Conservation (phyloP, 441 rosid species). For the Gossypium lobatum region DNA sequence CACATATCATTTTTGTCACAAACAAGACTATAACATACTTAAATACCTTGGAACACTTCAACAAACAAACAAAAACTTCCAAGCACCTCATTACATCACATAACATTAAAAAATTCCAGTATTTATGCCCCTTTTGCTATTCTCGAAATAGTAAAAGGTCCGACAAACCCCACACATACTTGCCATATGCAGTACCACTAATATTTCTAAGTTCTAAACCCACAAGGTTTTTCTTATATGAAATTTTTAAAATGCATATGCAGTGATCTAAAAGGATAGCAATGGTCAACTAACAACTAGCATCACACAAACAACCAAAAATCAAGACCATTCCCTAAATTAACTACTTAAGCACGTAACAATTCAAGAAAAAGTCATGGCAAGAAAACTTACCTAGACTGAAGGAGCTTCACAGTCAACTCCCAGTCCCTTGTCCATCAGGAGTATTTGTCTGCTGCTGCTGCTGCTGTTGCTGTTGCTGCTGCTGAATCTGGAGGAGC, state of each 20-base stretch:
- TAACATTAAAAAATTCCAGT: too few relatives aligned
- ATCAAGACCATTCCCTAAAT: conserved; percentile 1
- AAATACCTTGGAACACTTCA: too few relatives aligned
- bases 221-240: neutral
- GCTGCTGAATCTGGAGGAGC: conserved; percentile 82
- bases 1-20: too few relatives aligned
- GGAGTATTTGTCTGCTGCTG: conserved; percentile 27
- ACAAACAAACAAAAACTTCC: too few relatives aligned
- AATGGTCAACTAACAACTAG: conserved; percentile 5
- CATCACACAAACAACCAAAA: conserved; percentile 8
- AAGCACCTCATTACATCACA: too few relatives aligned
- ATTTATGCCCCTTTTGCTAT: too few relatives aligned
- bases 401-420: conserved; percentile 34
- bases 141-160: neutral
- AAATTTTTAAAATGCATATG: neutral
- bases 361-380: conserved; percentile 16
- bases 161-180: neutral
- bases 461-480: conserved; percentile 47
- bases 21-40: too few relatives aligned
- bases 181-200: conserved; percentile 4
- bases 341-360: conserved; percentile 1
- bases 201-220: conserved; percentile 4
- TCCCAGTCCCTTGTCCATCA: conserved; percentile 48
- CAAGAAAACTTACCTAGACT: conserved; percentile 38
- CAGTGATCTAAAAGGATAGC: neutral